Percentiles rank a stretch among this genome's conserved stretches.
phyloP scores from a whole-genome alignment of 2,329 filamentous ascomycete genomes.

The Nemania sp. region DNA sequence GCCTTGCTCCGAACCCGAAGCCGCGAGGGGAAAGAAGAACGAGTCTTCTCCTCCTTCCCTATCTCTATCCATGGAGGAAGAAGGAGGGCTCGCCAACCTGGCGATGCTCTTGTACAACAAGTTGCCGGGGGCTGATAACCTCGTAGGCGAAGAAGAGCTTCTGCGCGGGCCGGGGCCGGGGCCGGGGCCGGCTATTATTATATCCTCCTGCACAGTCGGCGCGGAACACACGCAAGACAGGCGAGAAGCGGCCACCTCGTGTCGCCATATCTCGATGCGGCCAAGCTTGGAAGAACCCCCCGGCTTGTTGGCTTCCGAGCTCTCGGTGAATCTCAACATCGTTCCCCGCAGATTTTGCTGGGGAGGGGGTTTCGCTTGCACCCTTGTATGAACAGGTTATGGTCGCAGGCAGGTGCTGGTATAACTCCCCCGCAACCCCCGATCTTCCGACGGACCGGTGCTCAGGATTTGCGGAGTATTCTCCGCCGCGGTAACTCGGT shows the following conservation, averaged over 20 bases:
- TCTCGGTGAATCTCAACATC: conserved; percentile 8
- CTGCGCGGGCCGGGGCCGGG: not conserved
- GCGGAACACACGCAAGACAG: conserved; percentile 42
- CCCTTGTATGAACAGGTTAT: conserved; percentile 1
- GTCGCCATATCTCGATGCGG: conserved; percentile 56
- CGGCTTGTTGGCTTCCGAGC: conserved; percentile 2
- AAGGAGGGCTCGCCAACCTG: not conserved
- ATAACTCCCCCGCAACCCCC: not conserved
- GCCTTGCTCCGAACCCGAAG: not conserved
- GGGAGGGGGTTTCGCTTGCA: too few species aligned
- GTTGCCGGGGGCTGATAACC: not conserved
- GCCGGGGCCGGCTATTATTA: too few species aligned
- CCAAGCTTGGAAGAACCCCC: conserved; percentile 28
- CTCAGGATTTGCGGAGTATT: not conserved
- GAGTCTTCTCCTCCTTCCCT: not conserved
- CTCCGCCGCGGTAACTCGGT: conserved; percentile 3
- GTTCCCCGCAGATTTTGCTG: conserved; percentile 4
- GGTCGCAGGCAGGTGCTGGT: conserved; percentile 1
- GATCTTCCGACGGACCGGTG: not conserved
- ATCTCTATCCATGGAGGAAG: not conserved
- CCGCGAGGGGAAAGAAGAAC: not conserved
- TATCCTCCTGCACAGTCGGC: conserved; percentile 27
- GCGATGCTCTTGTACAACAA: conserved; percentile 2
- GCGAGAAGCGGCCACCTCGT: conserved; percentile 49
- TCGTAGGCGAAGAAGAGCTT: not conserved